These are phyloP conservation scores for Leccinum rimulosum DNA, from an alignment of 768 basidiomycete species.

Conservation along the genomic window DNA sequence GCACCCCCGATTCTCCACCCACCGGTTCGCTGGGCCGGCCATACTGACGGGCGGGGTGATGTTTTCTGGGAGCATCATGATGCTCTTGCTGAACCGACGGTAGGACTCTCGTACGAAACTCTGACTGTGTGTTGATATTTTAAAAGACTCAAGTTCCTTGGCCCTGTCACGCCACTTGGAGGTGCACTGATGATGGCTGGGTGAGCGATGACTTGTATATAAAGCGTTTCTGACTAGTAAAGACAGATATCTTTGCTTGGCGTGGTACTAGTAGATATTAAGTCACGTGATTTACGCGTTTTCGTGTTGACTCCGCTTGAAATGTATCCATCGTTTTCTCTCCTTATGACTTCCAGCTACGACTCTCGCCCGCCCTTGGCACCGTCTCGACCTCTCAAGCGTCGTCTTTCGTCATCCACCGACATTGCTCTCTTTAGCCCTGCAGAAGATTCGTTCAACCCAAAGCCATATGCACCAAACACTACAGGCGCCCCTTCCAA, in stretches of 20 bases:
- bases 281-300: constrained; percentile 44
- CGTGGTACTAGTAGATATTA: constrained; percentile 35
- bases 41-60: constrained; percentile 54
- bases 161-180: constrained; percentile 67
- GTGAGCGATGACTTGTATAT: constrained; percentile 36
- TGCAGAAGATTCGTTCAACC: constrained; percentile 62
- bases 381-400: constrained; percentile 42
- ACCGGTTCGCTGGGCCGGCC: constrained; percentile 67
- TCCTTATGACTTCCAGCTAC: background rate
- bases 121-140: constrained; percentile 3
- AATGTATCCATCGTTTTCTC: constrained; percentile 27
- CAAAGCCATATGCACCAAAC: constrained; percentile 57
- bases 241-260: constrained; percentile 52
- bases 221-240: constrained; percentile 5
- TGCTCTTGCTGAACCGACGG: constrained; percentile 47
- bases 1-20: constrained; percentile 57
- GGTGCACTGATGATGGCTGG: constrained; percentile 65
- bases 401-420: constrained; percentile 45
- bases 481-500: constrained; percentile 21
- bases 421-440: constrained; percentile 61
- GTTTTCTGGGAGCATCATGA: constrained; percentile 65
- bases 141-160: constrained; percentile 47
- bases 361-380: constrained; percentile 11
- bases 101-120: constrained; percentile 15
- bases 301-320: constrained; percentile 47